A percentile compares a stretch with the other conserved stretches of the same genome.
Conservation (phyloP, 257 asterid species). For the Jasminum sambac region DNA sequence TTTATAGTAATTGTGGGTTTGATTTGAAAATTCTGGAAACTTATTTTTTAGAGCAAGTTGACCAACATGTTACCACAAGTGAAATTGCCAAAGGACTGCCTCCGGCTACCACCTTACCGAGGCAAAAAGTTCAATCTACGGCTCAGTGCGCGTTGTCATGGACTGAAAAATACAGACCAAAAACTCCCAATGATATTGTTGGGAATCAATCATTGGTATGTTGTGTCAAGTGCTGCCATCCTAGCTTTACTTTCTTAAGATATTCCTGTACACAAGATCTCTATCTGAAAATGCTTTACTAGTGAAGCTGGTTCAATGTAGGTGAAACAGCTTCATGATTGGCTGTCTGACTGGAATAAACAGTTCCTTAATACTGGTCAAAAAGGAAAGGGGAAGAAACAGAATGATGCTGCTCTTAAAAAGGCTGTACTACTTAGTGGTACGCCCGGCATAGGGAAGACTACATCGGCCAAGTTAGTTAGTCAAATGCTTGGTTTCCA, state of each 20-base stretch:
- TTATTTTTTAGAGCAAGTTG: conserved; percentile 41
- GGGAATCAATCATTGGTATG: conserved; percentile 93
- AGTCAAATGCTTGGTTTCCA: conserved; percentile 92
- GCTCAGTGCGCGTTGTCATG: conserved; percentile 60
- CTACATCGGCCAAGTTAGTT: conserved; percentile 89
- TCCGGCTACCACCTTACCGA: conserved; percentile 40
- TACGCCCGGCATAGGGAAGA: conserved; percentile 97
- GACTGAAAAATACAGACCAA: conserved; percentile 90
- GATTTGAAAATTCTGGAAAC: neutral
- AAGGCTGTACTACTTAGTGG: conserved; percentile 92
- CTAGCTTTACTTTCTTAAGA: conserved; percentile 19
- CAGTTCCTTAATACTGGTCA: conserved; percentile 62
- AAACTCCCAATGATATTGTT: conserved; percentile 68
- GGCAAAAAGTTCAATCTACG: conserved; percentile 41
- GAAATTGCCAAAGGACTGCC: conserved; percentile 44
- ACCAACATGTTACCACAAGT: conserved; percentile 28
- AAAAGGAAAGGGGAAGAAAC: conserved; percentile 81
- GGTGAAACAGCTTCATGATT: conserved; percentile 98
- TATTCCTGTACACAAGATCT: conserved; percentile 14
- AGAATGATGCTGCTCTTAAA: conserved; percentile 78
- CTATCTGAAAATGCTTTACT: conserved; percentile 18
- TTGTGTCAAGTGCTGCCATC: conserved; percentile 24
- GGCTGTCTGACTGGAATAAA: conserved; percentile 80
- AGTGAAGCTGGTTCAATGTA: conserved; percentile 41
- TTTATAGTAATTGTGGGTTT: conserved; percentile 12